Evolutionary conservation across 495 filamentous ascomycete species (phyloP).

Genomic region (Pyrenopolyporus hunteri): DNA sequence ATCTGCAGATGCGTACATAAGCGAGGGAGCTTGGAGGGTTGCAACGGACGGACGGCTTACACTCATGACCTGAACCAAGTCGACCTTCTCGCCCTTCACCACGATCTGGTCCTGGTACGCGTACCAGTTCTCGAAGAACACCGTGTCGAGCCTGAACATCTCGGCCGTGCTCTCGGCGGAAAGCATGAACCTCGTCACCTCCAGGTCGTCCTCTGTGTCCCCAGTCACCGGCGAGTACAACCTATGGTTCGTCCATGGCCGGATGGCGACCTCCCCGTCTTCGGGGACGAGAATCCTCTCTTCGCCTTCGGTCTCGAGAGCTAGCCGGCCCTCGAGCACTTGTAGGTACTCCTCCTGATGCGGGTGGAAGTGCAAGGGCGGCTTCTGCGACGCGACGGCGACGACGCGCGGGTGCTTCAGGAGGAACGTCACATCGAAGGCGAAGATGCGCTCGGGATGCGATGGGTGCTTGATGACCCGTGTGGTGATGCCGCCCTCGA

Average conservation of each 20-base stretch:
- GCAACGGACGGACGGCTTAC: conserved; percentile 40
- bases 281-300: conserved; percentile 39
- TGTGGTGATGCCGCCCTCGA: conserved; percentile 42
- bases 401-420: conserved; percentile 44
- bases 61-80: conserved; percentile 54
- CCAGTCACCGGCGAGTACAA: conserved; percentile 42
- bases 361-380: conserved; percentile 56
- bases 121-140: conserved; percentile 65
- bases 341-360: conserved; percentile 53
- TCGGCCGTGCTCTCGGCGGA: conserved; percentile 43
- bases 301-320: conserved; percentile 46
- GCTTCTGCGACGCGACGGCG: conserved; percentile 43
- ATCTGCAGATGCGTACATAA: conserved; percentile 40
- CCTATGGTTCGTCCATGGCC: conserved; percentile 50
- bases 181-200: conserved; percentile 38
- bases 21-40: background rate
- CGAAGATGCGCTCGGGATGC: conserved; percentile 44
- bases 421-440: conserved; percentile 48
- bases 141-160: conserved; percentile 49
- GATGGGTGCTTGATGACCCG: conserved; percentile 35
- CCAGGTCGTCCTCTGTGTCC: conserved; percentile 19
- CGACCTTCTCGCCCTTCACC: conserved; percentile 46
- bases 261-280: conserved; percentile 46
- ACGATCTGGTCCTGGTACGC: conserved; percentile 56
- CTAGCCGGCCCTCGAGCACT: conserved; percentile 46